phyloP scores from a whole-genome alignment of 345 rosid genomes.

The Alliaria petiolata region DNA sequence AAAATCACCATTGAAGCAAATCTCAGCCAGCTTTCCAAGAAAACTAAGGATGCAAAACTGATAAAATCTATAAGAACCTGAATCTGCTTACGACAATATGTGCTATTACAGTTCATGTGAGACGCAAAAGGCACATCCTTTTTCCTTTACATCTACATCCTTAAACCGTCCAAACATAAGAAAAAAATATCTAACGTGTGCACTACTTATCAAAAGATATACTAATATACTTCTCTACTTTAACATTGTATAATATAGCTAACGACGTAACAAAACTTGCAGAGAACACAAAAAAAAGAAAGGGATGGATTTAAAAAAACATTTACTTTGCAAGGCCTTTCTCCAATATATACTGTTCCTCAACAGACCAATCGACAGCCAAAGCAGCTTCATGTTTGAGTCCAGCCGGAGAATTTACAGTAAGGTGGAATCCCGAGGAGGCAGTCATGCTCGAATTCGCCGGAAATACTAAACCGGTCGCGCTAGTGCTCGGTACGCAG shows the following conservation, averaged over 20 bases:
- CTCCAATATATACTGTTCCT: slow-evolving; percentile 73
- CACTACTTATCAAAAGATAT: background rate
- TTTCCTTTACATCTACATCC: slow-evolving; percentile 2
- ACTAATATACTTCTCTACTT: background rate
- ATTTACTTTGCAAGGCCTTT: slow-evolving; percentile 68
- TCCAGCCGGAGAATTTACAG: slow-evolving; percentile 25
- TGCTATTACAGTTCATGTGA: background rate
- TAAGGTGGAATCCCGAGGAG: slow-evolving; percentile 25
- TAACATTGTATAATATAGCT: slow-evolving; percentile 3
- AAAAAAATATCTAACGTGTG: background rate
- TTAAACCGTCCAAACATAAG: background rate
- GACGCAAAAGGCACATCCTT: background rate
- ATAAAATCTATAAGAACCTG: background rate
- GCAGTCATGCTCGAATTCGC: slow-evolving; percentile 28
- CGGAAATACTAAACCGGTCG: slow-evolving; percentile 25
- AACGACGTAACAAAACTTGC: background rate
- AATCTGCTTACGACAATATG: background rate
- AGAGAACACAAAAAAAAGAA: background rate
- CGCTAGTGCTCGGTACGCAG: slow-evolving; percentile 23
- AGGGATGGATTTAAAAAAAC: background rate
- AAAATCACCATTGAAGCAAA: background rate
- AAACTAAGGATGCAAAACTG: background rate
- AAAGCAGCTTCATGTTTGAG: slow-evolving; percentile 49
- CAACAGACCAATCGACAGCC: slow-evolving; percentile 83
- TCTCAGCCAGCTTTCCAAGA: background rate